These are phyloP conservation scores for Hydnomerulius pinastri DNA, from an alignment of 768 basidiomycete genomes.

Conservation along the genomic window DNA sequence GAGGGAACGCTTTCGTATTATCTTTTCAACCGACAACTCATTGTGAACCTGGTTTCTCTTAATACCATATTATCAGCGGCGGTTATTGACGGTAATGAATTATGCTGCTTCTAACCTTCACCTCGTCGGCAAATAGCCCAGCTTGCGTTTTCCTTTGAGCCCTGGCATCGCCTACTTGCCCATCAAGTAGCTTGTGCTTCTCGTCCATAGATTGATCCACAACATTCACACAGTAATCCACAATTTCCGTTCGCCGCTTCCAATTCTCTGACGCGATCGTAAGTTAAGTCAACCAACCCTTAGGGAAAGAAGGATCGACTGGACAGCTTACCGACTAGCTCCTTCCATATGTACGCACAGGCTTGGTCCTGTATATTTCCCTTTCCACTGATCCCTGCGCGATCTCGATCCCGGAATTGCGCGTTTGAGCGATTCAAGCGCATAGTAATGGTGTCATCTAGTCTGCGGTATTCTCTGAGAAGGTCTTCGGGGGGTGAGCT, in stretches of 20 bases:
- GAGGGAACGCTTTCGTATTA: slow-evolving; percentile 67
- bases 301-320: slow-evolving; percentile 12
- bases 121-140: slow-evolving; percentile 63
- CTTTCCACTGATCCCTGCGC: slow-evolving; percentile 44
- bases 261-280: slow-evolving; percentile 52
- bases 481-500: slow-evolving; percentile 54
- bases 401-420: slow-evolving; percentile 71
- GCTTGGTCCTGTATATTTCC: slow-evolving; percentile 71
- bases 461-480: slow-evolving; percentile 75
- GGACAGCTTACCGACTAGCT: slow-evolving; percentile 65
- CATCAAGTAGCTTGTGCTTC: slow-evolving; percentile 50
- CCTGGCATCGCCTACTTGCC: slow-evolving; percentile 43
- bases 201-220: slow-evolving; percentile 65
- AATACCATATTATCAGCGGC: slow-evolving; percentile 25
- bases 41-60: slow-evolving; percentile 77
- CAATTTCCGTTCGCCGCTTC: slow-evolving; percentile 71
- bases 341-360: slow-evolving; percentile 75
- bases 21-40: slow-evolving; percentile 71
- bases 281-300: slow-evolving; percentile 19
- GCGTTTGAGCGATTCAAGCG: slow-evolving; percentile 79
- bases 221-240: slow-evolving; percentile 73
- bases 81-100: slow-evolving; percentile 32
- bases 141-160: slow-evolving; percentile 55
- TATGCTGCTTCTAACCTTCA: slow-evolving; percentile 54
- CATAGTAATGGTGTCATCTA: slow-evolving; percentile 82